A percentile compares a stretch with the other conserved stretches of the same genome.
Evolutionary conservation across 805 yeast genomes (phyloP).

Genomic region (Komagataella pastoris): DNA sequence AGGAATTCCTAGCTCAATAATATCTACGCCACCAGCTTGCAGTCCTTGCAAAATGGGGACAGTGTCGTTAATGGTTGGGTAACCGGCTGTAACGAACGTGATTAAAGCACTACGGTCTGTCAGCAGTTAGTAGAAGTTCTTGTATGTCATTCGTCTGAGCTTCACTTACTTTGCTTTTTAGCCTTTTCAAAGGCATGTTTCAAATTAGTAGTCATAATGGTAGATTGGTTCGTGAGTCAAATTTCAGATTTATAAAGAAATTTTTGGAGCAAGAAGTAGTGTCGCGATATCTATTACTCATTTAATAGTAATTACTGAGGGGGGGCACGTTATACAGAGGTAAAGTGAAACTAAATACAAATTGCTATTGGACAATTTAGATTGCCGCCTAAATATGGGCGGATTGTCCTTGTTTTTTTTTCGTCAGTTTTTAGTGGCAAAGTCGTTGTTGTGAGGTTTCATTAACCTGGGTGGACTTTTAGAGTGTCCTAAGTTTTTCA

Average conservation of each 20-base stretch:
- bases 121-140: background rate
- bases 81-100: constrained; percentile 91
- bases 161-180: constrained; percentile 10
- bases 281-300: background rate
- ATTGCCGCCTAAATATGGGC: no score
- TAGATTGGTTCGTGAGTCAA: background rate
- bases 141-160: constrained; percentile 1
- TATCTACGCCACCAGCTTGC: constrained; percentile 92
- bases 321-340: no score
- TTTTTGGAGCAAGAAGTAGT: background rate
- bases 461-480: background rate
- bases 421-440: no score
- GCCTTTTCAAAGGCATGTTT: constrained; percentile 21
- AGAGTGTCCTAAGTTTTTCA: background rate
- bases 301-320: no score
- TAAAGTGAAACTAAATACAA: no score
- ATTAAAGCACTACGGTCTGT: constrained; percentile 72
- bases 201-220: constrained; percentile 16
- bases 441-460: no score
- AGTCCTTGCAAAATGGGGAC: constrained; percentile 75
- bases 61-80: constrained; percentile 79
- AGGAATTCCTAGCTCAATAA: constrained; percentile 92
- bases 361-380: no score
- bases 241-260: background rate
- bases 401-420: no score